These are phyloP conservation scores for Talaromyces wortmannii DNA, from an alignment of 495 filamentous ascomycete species.

Conservation along the genomic window DNA sequence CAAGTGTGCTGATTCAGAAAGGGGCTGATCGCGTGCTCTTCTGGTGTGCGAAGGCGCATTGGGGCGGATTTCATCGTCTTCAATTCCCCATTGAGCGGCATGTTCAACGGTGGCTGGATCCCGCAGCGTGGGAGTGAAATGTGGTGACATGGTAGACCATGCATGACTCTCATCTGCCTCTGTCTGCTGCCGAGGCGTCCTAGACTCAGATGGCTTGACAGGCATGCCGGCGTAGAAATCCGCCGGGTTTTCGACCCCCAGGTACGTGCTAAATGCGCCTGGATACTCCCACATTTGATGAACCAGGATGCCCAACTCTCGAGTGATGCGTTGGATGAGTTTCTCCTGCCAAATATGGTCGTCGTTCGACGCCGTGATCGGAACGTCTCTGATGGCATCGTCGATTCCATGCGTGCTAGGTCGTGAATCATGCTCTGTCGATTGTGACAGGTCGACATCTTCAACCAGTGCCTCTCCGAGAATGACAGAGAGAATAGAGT, in stretches of 20 bases:
- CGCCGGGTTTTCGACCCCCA: constrained; percentile 20
- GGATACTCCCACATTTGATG: constrained; percentile 75
- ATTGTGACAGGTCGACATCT: constrained; percentile 29
- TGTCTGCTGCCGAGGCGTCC: constrained; percentile 8
- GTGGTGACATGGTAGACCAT: constrained; percentile 28
- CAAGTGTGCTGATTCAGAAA: constrained; percentile 23
- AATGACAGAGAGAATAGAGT: constrained; percentile 72
- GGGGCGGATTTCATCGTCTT: constrained; percentile 43
- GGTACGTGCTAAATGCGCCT: constrained; percentile 76
- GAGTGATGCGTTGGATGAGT: constrained; percentile 76
- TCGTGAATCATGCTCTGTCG: constrained; percentile 8
- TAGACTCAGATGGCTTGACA: constrained; percentile 12
- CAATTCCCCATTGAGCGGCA: constrained; percentile 61
- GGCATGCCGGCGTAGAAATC: constrained; percentile 50
- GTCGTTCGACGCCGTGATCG: constrained; percentile 8
- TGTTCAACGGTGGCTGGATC: constrained; percentile 33
- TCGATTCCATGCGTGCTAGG: constrained; percentile 6
- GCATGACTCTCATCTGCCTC: constrained; percentile 7
- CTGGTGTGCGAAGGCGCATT: constrained; percentile 7
- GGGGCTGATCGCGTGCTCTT: constrained; percentile 18
- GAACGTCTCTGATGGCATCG: constrained; percentile 19
- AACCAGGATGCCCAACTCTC: constrained; percentile 77
- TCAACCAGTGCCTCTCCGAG: constrained; percentile 77
- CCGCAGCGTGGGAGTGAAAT: constrained; percentile 39
- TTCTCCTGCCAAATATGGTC: constrained; percentile 61